Conservation (phyloP, 306 rosid genomes). For the Dryas octopetala region DNA sequence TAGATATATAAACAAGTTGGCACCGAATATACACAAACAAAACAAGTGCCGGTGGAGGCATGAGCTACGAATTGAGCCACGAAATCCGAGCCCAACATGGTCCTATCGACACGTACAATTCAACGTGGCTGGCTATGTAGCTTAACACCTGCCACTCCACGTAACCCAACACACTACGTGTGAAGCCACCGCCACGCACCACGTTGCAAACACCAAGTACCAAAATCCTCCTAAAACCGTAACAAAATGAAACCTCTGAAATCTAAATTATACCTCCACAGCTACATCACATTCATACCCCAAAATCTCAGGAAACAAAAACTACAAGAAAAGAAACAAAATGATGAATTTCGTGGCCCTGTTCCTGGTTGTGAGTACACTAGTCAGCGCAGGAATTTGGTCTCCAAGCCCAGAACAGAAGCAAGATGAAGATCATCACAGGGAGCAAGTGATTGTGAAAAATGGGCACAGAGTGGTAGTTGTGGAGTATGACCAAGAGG, state of each 20-base stretch:
- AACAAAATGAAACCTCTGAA: neutral
- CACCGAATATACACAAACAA: too few species aligned
- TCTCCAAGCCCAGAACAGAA: conserved; percentile 38
- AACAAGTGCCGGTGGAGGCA: neutral
- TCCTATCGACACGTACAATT: conserved; percentile 5
- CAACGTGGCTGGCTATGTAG: conserved; percentile 5
- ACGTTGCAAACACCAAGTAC: neutral
- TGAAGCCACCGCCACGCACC: neutral
- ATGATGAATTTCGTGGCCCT: conserved; percentile 65
- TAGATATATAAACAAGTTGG: too few species aligned
- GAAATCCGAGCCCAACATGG: neutral
- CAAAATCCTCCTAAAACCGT: neutral
- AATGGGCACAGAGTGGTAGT: conserved; percentile 68
- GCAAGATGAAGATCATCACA: neutral
- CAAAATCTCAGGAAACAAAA: too few species aligned
- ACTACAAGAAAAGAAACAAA: neutral
- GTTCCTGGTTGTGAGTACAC: conserved; percentile 51
- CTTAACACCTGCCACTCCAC: neutral
- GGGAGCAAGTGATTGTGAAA: conserved; percentile 44
- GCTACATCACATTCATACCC: too few species aligned
- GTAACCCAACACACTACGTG: neutral
- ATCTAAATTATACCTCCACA: neutral
- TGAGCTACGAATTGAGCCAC: neutral
- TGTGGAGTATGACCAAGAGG: conserved; percentile 54
- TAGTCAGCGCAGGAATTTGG: conserved; percentile 51